A percentile compares a stretch with the other conserved stretches of the same genome.
phyloP scores from a whole-genome alignment of 805 yeast genomes.

The Schizosaccharomyces lindneri region DNA sequence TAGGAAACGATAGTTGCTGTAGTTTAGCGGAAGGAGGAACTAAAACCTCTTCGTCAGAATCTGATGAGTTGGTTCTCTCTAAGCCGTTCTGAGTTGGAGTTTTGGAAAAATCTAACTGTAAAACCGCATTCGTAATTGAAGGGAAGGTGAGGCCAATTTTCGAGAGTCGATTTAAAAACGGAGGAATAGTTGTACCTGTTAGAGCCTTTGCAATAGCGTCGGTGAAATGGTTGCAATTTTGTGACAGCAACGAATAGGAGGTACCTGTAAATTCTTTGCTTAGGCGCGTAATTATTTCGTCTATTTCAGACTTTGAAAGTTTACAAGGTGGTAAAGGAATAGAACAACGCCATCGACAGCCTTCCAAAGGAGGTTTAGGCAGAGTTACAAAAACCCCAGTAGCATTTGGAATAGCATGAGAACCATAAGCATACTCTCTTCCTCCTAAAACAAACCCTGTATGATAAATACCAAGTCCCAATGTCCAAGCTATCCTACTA shows the following conservation, averaged over 20 bases:
- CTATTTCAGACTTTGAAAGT: neutral
- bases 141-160: neutral
- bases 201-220: neutral
- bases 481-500: neutral
- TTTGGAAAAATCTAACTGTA: neutral
- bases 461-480: neutral
- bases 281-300: neutral
- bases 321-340: neutral
- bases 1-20: too few relatives aligned
- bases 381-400: neutral
- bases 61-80: neutral
- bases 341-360: neutral
- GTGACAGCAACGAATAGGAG: neutral
- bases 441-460: neutral
- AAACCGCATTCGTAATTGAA: neutral
- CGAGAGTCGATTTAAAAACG: neutral
- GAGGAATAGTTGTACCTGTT: neutral
- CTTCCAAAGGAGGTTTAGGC: neutral
- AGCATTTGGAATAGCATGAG: neutral
- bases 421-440: neutral
- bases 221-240: slow-evolving; percentile 1
- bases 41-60: neutral
- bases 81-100: neutral
- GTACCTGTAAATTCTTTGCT: neutral
- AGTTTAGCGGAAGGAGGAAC: too few relatives aligned